Conservation (phyloP, 129 eudicot genomes). For the Apium graveolens region DNA sequence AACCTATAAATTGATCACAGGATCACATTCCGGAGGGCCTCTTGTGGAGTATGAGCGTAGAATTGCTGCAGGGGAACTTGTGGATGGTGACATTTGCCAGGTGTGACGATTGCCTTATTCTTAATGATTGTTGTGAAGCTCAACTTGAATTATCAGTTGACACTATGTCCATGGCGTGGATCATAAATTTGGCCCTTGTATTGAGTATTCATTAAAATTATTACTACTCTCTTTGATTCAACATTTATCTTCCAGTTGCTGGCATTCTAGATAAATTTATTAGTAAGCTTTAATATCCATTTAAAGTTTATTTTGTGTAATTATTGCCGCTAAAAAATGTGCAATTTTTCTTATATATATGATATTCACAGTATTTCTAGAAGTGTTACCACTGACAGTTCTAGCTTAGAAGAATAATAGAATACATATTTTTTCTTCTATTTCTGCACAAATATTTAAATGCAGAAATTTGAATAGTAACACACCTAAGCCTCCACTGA, state of each 20-base stretch:
- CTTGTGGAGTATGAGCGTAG: constrained; percentile 78
- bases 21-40: constrained; percentile 51
- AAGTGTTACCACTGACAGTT: background rate
- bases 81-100: constrained; percentile 81
- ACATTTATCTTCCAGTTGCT: background rate
- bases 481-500: constrained; percentile 3
- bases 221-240: background rate
- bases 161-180: background rate
- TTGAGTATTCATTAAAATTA: background rate
- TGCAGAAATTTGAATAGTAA: background rate
- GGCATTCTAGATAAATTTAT: background rate
- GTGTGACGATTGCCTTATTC: constrained; percentile 20
- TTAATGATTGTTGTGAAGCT: background rate
- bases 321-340: background rate
- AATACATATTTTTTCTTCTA: background rate
- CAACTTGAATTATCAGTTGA: background rate
- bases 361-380: background rate
- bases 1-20: constrained; percentile 18
- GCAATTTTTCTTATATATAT: background rate
- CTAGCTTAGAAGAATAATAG: background rate
- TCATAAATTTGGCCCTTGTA: background rate
- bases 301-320: background rate
- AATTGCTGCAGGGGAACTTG: constrained; percentile 75
- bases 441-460: background rate
- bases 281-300: too few species aligned